phyloP scores from a whole-genome alignment of 352 stramenopile genomes.

The Phytophthora cactorum region DNA sequence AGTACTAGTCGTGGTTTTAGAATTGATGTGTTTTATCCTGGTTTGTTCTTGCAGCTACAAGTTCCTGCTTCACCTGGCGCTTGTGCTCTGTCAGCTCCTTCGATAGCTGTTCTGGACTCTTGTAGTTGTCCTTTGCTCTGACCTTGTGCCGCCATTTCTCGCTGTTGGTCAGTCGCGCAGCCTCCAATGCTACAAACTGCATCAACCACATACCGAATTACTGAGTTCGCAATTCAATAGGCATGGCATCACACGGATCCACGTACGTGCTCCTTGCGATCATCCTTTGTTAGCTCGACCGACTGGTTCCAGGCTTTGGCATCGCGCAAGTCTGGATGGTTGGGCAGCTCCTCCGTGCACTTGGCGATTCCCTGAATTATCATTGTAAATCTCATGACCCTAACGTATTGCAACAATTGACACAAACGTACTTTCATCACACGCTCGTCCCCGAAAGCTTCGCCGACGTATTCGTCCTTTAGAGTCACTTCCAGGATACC shows the following conservation, averaged over 20 bases:
- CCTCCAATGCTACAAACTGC: constrained; percentile 45
- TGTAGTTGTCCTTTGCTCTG: constrained; percentile 46
- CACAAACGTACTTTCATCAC: constrained; percentile 57
- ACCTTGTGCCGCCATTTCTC: constrained; percentile 60
- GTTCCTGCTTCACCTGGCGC: constrained; percentile 54
- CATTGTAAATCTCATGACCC: not conserved
- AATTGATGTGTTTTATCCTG: not conserved
- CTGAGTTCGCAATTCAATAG: not conserved
- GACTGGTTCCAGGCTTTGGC: constrained; percentile 72
- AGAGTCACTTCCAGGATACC: constrained; percentile 77
- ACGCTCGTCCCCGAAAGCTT: constrained; percentile 72
- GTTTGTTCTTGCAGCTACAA: constrained; percentile 22
- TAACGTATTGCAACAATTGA: not conserved
- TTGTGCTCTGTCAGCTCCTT: constrained; percentile 54
- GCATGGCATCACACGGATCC: not conserved
- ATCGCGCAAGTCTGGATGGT: constrained; percentile 66
- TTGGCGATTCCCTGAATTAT: constrained; percentile 67
- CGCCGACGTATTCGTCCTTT: constrained; percentile 64
- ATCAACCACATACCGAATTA: constrained; percentile 9
- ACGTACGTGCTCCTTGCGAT: constrained; percentile 59
- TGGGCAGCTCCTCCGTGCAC: constrained; percentile 77
- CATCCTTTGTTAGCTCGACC: constrained; percentile 49
- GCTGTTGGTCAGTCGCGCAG: constrained; percentile 46
- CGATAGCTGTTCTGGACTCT: constrained; percentile 58
- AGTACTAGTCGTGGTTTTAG: too few species aligned